Conservation (phyloP, 306 rosid genomes). For the Vicia faba region DNA sequence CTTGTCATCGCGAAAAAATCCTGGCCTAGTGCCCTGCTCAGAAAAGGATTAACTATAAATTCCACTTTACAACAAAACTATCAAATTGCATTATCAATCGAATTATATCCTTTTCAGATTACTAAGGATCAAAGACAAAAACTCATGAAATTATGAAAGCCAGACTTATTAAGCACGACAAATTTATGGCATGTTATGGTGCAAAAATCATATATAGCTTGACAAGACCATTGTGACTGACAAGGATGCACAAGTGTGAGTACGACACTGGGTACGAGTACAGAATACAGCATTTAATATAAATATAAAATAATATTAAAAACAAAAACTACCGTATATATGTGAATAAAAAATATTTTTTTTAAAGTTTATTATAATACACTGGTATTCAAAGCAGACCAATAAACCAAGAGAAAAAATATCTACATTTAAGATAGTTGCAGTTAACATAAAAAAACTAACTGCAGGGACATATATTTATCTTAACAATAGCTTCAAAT, state of each 20-base stretch:
- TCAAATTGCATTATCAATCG: slow-evolving; percentile 10
- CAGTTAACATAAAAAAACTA: neutral
- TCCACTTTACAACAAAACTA: slow-evolving; percentile 18
- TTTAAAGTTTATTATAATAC: neutral
- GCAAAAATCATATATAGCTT: slow-evolving; percentile 10
- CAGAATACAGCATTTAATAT: neutral
- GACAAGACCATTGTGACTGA: neutral
- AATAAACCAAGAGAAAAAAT: slow-evolving; percentile 1
- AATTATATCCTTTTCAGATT: slow-evolving; percentile 11
- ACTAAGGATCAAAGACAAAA: neutral
- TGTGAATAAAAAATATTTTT: neutral
- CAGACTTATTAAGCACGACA: neutral
- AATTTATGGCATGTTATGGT: neutral
- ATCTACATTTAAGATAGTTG: neutral
- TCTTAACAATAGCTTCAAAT: neutral
- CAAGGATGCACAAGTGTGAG: neutral
- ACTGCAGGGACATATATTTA: neutral
- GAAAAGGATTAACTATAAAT: slow-evolving; percentile 34
- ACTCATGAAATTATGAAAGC: neutral
- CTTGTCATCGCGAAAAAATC: slow-evolving; percentile 75
- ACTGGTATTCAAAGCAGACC: neutral
- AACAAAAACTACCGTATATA: neutral
- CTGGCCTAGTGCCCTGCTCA: slow-evolving; percentile 84
- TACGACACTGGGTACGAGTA: neutral
- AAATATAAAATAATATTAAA: too few species aligned